Base-by-base conservation (phyloP, 805 yeast species). In the Zygosaccharomyces bailii region DNA sequence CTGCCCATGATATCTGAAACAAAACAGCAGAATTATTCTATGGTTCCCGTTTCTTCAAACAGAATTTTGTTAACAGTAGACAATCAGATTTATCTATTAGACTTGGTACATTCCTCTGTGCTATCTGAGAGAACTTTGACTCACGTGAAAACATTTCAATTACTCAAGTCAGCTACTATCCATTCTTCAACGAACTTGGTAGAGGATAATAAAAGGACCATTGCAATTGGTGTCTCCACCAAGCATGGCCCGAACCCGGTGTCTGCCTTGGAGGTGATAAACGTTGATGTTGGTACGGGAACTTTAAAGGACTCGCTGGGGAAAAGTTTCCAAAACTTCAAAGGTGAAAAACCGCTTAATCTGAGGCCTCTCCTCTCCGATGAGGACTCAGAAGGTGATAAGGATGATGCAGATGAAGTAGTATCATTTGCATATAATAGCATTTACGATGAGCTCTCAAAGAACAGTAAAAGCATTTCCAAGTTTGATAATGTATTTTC, bases 261-360 rank as follows among this genome's bases (percentile, higher is more conserved):
- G 4, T 57, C 63, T 18, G 51, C 63, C 9, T 46, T 65, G 32
- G 68, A 64, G 39, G 50, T 64, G 5, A 52, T 63, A 29, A 65
- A 66, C 27, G 60, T 82, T 30, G 78, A 82, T 48, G 78, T 80
- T 27, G 95, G 93, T 4, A 66, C 76, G 29, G 86, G 86, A 54
- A 77, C 76, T 40, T 69, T 86, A 46, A 75, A 78, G 47, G 89
- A 85, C 53, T 78, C 86, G 9, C 60, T 86, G 21, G 90, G 90
- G 20, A 84, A 80, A 56, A 76, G 82, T 30, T 68, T 65, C 33
- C 52, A 47, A 16, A 45, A 50, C 11, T 35, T 42, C 4, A 34
- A 42, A 14, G 23, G 23, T 8, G 17, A 16, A 7, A 20, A 20
- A 5, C 24, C 49, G 2, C 40, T 35, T 11, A 34, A 35, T 9